Base-by-base conservation (phyloP, 2,329 filamentous ascomycete genomes). In the Intubia oerlemansii region DNA sequence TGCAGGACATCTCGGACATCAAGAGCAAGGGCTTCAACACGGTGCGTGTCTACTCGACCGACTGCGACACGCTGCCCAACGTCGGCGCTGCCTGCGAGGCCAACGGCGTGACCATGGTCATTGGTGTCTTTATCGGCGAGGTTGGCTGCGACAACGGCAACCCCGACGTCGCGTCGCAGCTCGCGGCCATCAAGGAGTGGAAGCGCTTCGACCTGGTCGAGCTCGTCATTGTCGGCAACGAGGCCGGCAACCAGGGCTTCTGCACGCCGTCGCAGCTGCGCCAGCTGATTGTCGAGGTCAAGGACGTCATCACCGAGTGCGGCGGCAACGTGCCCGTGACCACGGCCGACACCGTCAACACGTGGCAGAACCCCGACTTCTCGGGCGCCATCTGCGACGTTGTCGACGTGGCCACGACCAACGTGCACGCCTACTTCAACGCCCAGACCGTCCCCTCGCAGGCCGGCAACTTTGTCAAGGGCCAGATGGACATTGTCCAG, bases 351-450 rank as follows among this genome's bases (percentile, higher is more conserved):
- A 73, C 84, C 31, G 65, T 91, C 42, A 66, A 73, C 52, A 61
- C 75, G 47, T 82, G 81, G 68, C 56, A 80, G 53, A 56, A 71
- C 47, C 40, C 56, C 29, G 59, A 73, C 38, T 63, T 62, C 34
- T 38, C 60, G 32, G 42, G 47, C 18, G 52, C 51, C 27, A 62
- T 93, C 36, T 93, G 85, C 64, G 42, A 44, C 20, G 64, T 61
- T 42, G 61, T 93, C 34, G 82, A 92, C 46, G 58, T 90, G 36
- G 64, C 80, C 21, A 78, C 74, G 51, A 71, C 69, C 52, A 92
- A 93, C 64, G 70, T 90, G 44, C 84, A 95, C 59, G 72, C 84
- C 41, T 93, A 77, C 75, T 95, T 93, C 75, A 90, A 90, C 61
- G 47, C 67, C 25, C 56, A 63, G 33, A 62, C 73, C 38, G 45